Evolutionary conservation across 73 alveolate genomes (phyloP), one percentile per base, ranked within the genome.

Genomic region (Paramecium primaurelia): DNA sequence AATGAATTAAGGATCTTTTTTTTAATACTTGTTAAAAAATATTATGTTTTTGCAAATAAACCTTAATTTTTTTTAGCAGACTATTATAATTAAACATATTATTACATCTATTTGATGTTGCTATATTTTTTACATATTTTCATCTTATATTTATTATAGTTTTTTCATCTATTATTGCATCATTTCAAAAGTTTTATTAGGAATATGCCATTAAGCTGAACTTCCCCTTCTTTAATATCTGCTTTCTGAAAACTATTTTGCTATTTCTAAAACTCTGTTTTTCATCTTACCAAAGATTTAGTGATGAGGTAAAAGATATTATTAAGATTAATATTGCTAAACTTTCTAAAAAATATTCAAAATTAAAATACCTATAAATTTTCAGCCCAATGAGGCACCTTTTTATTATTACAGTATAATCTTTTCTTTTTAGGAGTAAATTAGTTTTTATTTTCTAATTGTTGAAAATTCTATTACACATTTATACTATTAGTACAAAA

Each of bases 361-460:
- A 7, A 14, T 4, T 11, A 11, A 22, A 22, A 25, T 64, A 73
- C 87, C 8, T 32, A 36, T n/a, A 73, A 37, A 40, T 73, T 40
- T 73, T 73, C 87, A 30, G 87, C 87, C 87, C 87, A 73, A 73
- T 38, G 87, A 37, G 87, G 87, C 12, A 73, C 59, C 64, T 73
- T 73, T 14, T 73, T 73, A 38, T 38, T 73, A 37, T 73, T 73
- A 40, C 87, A 73, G 18, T 36, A 73, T 14, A 73, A 20, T 37
- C 87, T 32, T 8, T 32, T 32, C 87, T 73, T 73, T 38, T 73
- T 73, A 36, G 87, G 87, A 36, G 87, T 73, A 20, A 37, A 37
- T 37, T 73, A 73, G 20, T 36, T 73, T 73, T 37, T 0, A n/a
- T 54, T 73, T 73, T 22, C 42, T 25, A 32, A 20, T 64, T 34